Percentiles rank a stretch among this genome's conserved stretches.
phyloP scores from a whole-genome alignment of 1,284 basidiomycete species.

The Thecaphora thlaspeos region DNA sequence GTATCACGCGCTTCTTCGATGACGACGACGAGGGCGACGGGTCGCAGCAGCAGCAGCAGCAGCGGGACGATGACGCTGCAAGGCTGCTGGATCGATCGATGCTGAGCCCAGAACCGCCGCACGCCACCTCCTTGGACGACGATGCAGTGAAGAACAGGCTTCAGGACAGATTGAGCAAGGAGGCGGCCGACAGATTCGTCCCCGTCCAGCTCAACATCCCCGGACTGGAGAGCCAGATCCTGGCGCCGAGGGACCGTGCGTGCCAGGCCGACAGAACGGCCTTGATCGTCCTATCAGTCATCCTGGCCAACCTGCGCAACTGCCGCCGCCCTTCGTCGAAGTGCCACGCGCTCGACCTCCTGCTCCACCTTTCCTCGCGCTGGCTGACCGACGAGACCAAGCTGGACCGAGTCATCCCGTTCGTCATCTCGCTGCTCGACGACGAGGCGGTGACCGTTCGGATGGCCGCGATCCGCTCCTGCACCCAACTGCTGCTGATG shows the following conservation, averaged over 20 bases:
- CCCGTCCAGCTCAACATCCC: conserved; percentile 44
- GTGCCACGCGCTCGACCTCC: conserved; percentile 78
- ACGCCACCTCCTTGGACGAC: too few species aligned
- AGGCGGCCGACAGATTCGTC: conserved; percentile 18
- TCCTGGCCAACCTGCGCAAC: conserved; percentile 87
- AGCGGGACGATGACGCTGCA: too few species aligned
- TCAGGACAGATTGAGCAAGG: conserved; percentile 6
- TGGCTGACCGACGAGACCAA: conserved; percentile 93
- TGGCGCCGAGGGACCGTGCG: conserved; percentile 7
- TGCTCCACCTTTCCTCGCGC: conserved; percentile 72
- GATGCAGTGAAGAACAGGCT: too few species aligned
- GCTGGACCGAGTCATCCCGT: conserved; percentile 88
- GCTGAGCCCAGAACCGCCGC: too few species aligned
- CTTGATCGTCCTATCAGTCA: conserved; percentile 74
- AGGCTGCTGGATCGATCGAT: too few species aligned
- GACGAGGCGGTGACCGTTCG: conserved; percentile 76
- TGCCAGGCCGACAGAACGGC: conserved; percentile 70
- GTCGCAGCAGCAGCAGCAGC: too few species aligned
- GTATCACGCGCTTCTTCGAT: conserved; percentile 34
- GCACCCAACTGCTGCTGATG: conserved; percentile 80
- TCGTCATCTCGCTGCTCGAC: conserved; percentile 80
- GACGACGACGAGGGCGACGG: conserved; percentile 1
- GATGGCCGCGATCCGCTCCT: conserved; percentile 70
- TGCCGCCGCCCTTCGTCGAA: conserved; percentile 83
- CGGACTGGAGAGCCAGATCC: conserved; percentile 24